phyloP scores from a whole-genome alignment of 2,329 filamentous ascomycete species.

The Purpureocillium takamizusanense region DNA sequence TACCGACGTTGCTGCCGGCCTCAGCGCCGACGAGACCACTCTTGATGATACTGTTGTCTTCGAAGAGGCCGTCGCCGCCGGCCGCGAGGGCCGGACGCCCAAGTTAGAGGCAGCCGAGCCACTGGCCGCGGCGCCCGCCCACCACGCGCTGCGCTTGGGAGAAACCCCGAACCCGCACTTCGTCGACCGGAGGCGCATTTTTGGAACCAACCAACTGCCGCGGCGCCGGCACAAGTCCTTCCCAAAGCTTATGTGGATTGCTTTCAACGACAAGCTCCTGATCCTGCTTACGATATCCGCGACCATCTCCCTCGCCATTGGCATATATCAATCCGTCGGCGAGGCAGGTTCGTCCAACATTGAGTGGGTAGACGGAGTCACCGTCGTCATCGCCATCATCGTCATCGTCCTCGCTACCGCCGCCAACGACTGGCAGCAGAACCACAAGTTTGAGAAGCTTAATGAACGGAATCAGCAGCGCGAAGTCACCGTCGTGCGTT shows the following conservation, averaged over 20 bases:
- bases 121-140: slow-evolving; percentile 10
- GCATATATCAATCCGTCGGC: slow-evolving; percentile 62
- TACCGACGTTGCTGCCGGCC: slow-evolving; percentile 35
- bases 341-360: slow-evolving; percentile 43
- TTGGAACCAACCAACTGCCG: slow-evolving; percentile 47
- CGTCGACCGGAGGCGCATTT: slow-evolving; percentile 59
- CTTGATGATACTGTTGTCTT: slow-evolving; percentile 37
- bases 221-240: slow-evolving; percentile 62
- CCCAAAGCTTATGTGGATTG: slow-evolving; percentile 61
- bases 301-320: slow-evolving; percentile 63
- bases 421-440: slow-evolving; percentile 77
- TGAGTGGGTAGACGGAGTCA: slow-evolving; percentile 76
- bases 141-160: slow-evolving; percentile 19
- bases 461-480: slow-evolving; percentile 75
- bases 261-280: slow-evolving; percentile 74
- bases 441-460: slow-evolving; percentile 70
- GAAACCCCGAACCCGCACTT: slow-evolving; percentile 17
- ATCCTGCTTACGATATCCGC: slow-evolving; percentile 64
- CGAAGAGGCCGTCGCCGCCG: slow-evolving; percentile 36
- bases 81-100: slow-evolving; percentile 19
- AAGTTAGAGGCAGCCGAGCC: slow-evolving; percentile 8
- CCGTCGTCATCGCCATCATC: slow-evolving; percentile 67
- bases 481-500: slow-evolving; percentile 66
- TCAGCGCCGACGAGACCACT: slow-evolving; percentile 39
- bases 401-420: slow-evolving; percentile 71